These are phyloP conservation scores for Phytophthora europaea DNA, from an alignment of 352 stramenopile genomes.

Conservation along the genomic window DNA sequence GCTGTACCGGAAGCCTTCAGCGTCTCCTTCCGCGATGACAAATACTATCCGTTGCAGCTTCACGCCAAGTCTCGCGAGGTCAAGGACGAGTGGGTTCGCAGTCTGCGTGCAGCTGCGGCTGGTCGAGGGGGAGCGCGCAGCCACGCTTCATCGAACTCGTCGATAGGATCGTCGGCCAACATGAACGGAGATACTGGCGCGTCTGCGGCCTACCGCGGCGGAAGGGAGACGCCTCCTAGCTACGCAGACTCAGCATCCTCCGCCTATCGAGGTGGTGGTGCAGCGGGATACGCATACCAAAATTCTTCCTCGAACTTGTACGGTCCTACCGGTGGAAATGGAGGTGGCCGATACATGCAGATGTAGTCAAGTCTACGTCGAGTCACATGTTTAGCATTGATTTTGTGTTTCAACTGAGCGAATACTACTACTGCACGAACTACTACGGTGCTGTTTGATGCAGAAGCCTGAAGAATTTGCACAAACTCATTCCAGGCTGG, in stretches of 20 bases:
- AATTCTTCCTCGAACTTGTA: slow-evolving; percentile 40
- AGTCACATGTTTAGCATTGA: slow-evolving; percentile 22
- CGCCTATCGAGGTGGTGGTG: slow-evolving; percentile 26
- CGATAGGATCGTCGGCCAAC: slow-evolving; percentile 31
- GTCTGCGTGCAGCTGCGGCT: slow-evolving; percentile 65
- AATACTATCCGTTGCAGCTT: slow-evolving; percentile 84
- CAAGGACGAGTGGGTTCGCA: slow-evolving; percentile 86
- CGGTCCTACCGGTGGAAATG: slow-evolving; percentile 37
- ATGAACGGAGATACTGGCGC: slow-evolving; percentile 17
- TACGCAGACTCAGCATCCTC: slow-evolving; percentile 33
- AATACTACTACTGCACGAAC: slow-evolving; percentile 9
- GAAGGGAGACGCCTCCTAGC: slow-evolving; percentile 19
- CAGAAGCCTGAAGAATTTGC: background rate
- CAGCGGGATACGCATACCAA: slow-evolving; percentile 23
- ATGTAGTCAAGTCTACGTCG: slow-evolving; percentile 45
- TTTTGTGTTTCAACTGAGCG: slow-evolving; percentile 15
- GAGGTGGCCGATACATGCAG: slow-evolving; percentile 52
- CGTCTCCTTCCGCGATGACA: slow-evolving; percentile 83
- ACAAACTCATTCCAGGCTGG: background rate
- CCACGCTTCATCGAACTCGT: slow-evolving; percentile 41
- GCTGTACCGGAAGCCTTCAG: slow-evolving; percentile 85
- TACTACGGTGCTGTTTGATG: background rate
- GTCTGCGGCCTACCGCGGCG: slow-evolving; percentile 18
- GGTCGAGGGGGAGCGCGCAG: slow-evolving; percentile 31
- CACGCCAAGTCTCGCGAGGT: slow-evolving; percentile 83